These are phyloP conservation scores for Albizia julibrissin DNA, from an alignment of 306 rosid species.

Conservation along the genomic window DNA sequence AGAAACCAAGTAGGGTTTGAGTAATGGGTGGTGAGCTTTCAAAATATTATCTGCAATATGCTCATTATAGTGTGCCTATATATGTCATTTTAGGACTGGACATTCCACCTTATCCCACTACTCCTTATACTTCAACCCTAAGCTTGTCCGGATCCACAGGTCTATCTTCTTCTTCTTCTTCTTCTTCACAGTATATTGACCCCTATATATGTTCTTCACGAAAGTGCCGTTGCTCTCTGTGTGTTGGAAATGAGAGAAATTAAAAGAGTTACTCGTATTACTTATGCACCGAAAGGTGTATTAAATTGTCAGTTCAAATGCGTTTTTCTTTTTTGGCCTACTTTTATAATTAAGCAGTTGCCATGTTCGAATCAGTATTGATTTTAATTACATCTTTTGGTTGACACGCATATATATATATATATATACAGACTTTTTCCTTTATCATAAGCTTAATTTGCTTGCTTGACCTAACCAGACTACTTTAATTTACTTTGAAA, in stretches of 20 bases:
- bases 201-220: neutral
- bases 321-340: neutral
- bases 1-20: neutral
- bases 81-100: constrained; percentile 26
- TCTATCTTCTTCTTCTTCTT: neutral
- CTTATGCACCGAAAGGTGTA: neutral
- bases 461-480: neutral
- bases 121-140: constrained; percentile 19
- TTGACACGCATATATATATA: neutral
- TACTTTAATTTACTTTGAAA: neutral
- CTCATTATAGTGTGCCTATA: neutral
- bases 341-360: neutral
- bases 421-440: neutral
- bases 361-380: neutral
- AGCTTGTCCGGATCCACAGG: constrained; percentile 16
- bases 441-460: neutral
- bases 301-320: neutral
- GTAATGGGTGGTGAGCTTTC: neutral
- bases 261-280: no score
- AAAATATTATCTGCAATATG: neutral
- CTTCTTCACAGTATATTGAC: constrained; percentile 12
- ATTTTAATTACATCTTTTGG: neutral
- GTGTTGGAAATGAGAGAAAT: neutral
- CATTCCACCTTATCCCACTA: constrained; percentile 35
- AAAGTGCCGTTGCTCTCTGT: neutral